Conservation (phyloP, 495 filamentous ascomycete genomes). For the Peziza echinospora region DNA sequence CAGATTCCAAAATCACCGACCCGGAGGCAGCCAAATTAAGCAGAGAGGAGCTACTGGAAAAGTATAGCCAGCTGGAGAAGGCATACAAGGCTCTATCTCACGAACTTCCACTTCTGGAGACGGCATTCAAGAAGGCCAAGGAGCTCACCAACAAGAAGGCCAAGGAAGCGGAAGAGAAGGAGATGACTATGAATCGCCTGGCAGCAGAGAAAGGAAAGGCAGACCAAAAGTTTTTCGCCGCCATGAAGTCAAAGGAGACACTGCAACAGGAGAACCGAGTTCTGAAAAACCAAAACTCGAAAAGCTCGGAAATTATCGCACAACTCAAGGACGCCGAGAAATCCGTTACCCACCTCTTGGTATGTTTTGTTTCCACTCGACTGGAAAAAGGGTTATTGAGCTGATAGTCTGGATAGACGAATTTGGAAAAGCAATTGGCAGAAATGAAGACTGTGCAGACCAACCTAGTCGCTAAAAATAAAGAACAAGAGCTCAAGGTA, state of each 20-base stretch:
- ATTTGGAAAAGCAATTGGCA: slow-evolving; percentile 71
- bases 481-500: slow-evolving; percentile 44
- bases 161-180: slow-evolving; percentile 59
- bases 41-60: slow-evolving; percentile 47
- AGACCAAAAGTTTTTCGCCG: slow-evolving; percentile 90
- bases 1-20: slow-evolving; percentile 23
- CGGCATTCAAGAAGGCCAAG: slow-evolving; percentile 67
- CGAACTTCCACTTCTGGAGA: slow-evolving; percentile 69
- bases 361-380: slow-evolving; percentile 4
- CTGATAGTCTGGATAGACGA: slow-evolving; percentile 32
- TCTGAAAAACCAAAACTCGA: slow-evolving; percentile 57
- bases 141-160: slow-evolving; percentile 57
- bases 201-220: slow-evolving; percentile 53
- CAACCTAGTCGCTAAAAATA: slow-evolving; percentile 42
- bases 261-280: slow-evolving; percentile 54
- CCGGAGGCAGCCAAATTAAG: slow-evolving; percentile 31
- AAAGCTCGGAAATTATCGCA: slow-evolving; percentile 80
- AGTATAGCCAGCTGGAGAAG: slow-evolving; percentile 48
- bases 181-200: slow-evolving; percentile 1
- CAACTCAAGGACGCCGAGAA: slow-evolving; percentile 76
- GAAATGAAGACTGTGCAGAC: slow-evolving; percentile 57
- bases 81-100: slow-evolving; percentile 65
- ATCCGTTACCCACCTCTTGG: slow-evolving; percentile 17
- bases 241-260: slow-evolving; percentile 80
- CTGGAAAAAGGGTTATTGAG: slow-evolving; percentile 4